Percentiles rank a stretch among this genome's conserved stretches.
Conservation (phyloP, 2,329 filamentous ascomycete species). For the Ampelomyces quisqualis region DNA sequence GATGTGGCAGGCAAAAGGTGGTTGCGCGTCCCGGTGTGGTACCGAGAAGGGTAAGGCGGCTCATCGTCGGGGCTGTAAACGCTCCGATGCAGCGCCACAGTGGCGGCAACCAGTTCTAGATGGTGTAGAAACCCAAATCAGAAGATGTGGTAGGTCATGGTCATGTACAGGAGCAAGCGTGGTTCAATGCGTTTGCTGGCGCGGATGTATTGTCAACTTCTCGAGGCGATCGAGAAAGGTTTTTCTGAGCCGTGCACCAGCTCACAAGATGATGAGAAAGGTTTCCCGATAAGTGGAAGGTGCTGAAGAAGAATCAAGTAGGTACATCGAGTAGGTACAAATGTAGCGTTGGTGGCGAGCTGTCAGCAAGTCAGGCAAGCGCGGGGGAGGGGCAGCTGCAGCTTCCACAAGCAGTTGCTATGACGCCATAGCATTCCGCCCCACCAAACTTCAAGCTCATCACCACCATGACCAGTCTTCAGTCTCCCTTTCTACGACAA, state of each 20-base stretch:
- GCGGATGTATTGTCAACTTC: no score
- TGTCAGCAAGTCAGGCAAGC: conserved; percentile 9
- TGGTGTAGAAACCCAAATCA: no score
- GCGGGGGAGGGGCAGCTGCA: conserved; percentile 31
- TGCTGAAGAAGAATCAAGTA: no score
- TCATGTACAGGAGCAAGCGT: no score
- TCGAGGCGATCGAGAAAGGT: no score
- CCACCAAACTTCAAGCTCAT: conserved; percentile 19
- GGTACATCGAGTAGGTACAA: not conserved
- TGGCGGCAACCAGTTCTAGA: conserved; percentile 14
- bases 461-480: conserved; percentile 5
- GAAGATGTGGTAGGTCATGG: no score
- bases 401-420: conserved; percentile 12
- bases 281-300: no score
- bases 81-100: conserved; percentile 29
- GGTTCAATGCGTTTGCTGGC: no score
- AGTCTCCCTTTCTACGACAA: not conserved
- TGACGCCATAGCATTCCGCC: conserved; percentile 19
- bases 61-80: conserved; percentile 15
- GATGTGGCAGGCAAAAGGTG: conserved; percentile 21
- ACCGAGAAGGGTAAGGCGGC: conserved; percentile 12
- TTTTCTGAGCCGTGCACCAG: no score
- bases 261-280: no score
- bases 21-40: conserved; percentile 28
- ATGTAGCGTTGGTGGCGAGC: conserved; percentile 12